phyloP scores from a whole-genome alignment of 2,329 filamentous ascomycete genomes.

The Pleoardoris graminearum region DNA sequence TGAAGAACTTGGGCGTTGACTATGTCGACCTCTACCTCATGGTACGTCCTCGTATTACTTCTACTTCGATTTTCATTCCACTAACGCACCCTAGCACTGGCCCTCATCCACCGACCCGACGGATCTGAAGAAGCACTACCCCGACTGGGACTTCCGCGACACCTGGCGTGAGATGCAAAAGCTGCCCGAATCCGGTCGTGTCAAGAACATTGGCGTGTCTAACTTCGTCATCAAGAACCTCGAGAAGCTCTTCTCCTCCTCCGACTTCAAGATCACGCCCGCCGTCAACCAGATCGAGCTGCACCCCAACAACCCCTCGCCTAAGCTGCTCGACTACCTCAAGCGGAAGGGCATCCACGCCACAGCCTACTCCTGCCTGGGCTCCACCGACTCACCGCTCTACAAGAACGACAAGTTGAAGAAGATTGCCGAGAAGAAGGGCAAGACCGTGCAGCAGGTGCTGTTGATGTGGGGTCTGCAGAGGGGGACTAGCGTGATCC shows the following conservation, averaged over 20 bases:
- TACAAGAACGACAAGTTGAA: conserved; percentile 67
- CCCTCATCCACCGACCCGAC: conserved; percentile 65
- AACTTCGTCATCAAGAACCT: conserved; percentile 84
- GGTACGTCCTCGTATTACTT: conserved; percentile 24
- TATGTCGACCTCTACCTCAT: conserved; percentile 74
- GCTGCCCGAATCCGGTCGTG: conserved; percentile 69
- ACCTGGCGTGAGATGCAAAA: conserved; percentile 76
- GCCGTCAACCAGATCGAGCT: conserved; percentile 84
- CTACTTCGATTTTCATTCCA: neutral
- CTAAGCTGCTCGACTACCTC: conserved; percentile 75
- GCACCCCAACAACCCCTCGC: conserved; percentile 79
- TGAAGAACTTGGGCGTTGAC: conserved; percentile 65
- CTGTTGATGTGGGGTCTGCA: conserved; percentile 79
- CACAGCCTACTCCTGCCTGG: conserved; percentile 75
- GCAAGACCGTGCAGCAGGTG: conserved; percentile 73
- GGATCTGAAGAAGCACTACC: conserved; percentile 67
- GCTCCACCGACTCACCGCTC: conserved; percentile 70
- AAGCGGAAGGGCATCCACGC: conserved; percentile 72
- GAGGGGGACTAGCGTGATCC: conserved; percentile 81
- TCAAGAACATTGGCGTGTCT: conserved; percentile 80
- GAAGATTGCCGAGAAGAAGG: conserved; percentile 65
- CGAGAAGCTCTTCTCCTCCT: conserved; percentile 70
- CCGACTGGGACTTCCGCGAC: conserved; percentile 81
- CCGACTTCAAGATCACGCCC: conserved; percentile 63
- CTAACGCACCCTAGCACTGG: conserved; percentile 52